Percentiles rank a stretch among this genome's conserved stretches.
These are phyloP conservation scores for Botrytis cinerea DNA, from an alignment of 2,329 filamentous ascomycete genomes.

Conservation along the genomic window DNA sequence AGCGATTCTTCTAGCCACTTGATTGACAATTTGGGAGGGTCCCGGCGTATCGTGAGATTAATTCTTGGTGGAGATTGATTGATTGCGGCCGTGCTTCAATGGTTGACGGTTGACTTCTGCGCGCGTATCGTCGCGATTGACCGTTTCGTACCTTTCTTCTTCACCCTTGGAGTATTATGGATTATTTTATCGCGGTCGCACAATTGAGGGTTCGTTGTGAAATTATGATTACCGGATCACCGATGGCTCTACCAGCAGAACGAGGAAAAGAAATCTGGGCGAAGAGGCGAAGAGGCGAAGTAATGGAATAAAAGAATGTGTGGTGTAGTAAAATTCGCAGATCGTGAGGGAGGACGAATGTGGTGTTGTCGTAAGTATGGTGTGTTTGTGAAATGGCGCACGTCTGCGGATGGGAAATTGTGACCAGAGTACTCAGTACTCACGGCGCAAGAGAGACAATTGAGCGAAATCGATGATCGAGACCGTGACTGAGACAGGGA, in stretches of 20 bases:
- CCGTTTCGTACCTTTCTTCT: not conserved
- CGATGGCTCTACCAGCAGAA: constrained; percentile 5
- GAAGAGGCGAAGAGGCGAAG: not conserved
- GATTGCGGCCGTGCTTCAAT: constrained; percentile 12
- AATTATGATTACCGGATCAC: not conserved
- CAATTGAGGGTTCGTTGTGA: not conserved
- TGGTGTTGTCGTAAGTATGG: not conserved
- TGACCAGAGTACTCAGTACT: constrained; percentile 9
- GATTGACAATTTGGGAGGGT: constrained; percentile 7
- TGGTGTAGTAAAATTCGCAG: not conserved
- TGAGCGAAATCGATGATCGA: not conserved
- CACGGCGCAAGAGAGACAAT: constrained; percentile 11
- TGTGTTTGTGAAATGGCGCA: constrained; percentile 18
- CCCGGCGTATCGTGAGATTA: constrained; percentile 18
- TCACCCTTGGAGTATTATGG: constrained; percentile 3
- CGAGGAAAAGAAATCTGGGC: not conserved
- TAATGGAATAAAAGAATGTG: constrained; percentile 19
- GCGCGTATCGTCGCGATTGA: constrained; percentile 19
- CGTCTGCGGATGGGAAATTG: constrained; percentile 9
- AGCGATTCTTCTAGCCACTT: not conserved
- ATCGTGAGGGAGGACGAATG: not conserved
- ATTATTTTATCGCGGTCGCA: not conserved
- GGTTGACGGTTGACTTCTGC: constrained; percentile 6
- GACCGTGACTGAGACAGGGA: not conserved
- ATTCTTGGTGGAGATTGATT: constrained; percentile 18